Base-by-base conservation (phyloP, 2,329 filamentous ascomycete genomes). In the Aaosphaeria arxii region DNA sequence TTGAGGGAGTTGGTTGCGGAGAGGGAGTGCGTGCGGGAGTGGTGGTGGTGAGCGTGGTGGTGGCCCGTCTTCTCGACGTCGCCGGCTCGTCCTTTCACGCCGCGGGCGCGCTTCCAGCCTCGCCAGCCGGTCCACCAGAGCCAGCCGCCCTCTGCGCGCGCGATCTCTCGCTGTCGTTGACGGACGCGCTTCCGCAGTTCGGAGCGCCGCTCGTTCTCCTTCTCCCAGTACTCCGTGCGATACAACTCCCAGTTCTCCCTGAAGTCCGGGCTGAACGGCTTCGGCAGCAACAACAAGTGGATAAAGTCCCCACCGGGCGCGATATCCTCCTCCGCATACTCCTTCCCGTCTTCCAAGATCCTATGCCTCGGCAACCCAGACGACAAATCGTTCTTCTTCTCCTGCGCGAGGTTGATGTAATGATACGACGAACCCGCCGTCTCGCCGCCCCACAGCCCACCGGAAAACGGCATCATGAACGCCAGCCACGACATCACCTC, bases 191-290 rank as follows among this genome's bases (percentile, higher is more conserved):
- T 74, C 24, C 89, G 81, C 28, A 96, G 75, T 48, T 88, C 74
- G 3, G 86, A 82, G 9, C 94, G 84, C 2, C 92, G 85, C 69
- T 95, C 90, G 64, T 99, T 99, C 70, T 99, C 94, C 52, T 86
- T 86, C 60, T 96, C 92, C 94, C 94, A 99, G 72, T 96, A 99
- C 51, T 96, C 91, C 32, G 87, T 85, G 45, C 94, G 82, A 71
- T 95, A 99, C 11, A 92, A 79, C 64, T 99, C 94, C 94, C 94
- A 99, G 56, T 96, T 95, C 69, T 97, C 91, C 17, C 94, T 82
- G 64, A 99, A 99, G 42, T 89, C 90, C 0, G 94, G 87, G 5
- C 89, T 95, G 64, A 99, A 99, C 0, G 91, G 91, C 67, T 99
- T 99, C 1, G 94, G 90, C 7, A 96, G 81, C 6, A 99, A 78